These are phyloP conservation scores for Nematodospora valgi DNA, from an alignment of 805 yeast species.

Conservation along the genomic window DNA sequence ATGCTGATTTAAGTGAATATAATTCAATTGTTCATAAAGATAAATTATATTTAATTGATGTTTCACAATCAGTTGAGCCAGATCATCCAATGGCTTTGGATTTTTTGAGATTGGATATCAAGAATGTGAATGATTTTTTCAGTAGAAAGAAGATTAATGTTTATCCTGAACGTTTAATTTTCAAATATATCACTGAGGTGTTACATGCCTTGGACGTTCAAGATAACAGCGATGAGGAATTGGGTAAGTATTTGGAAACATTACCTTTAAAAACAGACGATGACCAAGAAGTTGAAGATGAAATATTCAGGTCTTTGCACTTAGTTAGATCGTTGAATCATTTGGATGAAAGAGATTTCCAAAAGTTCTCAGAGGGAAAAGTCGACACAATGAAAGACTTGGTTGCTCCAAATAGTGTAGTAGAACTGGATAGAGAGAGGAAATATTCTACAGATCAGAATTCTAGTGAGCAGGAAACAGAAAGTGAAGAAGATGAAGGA, in stretches of 20 bases:
- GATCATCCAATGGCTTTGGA: constrained; percentile 97
- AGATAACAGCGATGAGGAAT: constrained; percentile 40
- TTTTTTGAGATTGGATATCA: constrained; percentile 95
- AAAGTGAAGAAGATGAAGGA: constrained; percentile 27
- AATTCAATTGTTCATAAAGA: constrained; percentile 82
- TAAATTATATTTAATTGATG: constrained; percentile 85
- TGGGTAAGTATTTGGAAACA: constrained; percentile 41
- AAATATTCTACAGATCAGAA: too few relatives aligned
- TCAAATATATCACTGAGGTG: constrained; percentile 66
- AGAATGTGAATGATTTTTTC: constrained; percentile 89
- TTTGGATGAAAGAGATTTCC: constrained; percentile 86
- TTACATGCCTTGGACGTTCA: constrained; percentile 34
- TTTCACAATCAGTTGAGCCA: constrained; percentile 95
- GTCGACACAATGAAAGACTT: constrained; percentile 72
- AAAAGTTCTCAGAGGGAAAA: constrained; percentile 73
- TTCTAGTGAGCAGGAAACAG: constrained; percentile 20
- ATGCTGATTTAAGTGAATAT: constrained; percentile 96
- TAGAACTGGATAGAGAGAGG: constrained; percentile 16
- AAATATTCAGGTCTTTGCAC: constrained; percentile 78
- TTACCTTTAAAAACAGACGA: constrained; percentile 56
- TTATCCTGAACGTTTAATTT: constrained; percentile 77
- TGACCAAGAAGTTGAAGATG: constrained; percentile 66
- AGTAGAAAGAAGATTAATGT: constrained; percentile 66
- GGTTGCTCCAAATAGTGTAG: constrained; percentile 30
- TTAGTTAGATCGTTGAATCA: constrained; percentile 77